Evolutionary conservation across 371 early-diverging fungal species (phyloP), one percentile per base, ranked within the genome.

Genomic region (Thermomucor indicae-seudaticae): DNA sequence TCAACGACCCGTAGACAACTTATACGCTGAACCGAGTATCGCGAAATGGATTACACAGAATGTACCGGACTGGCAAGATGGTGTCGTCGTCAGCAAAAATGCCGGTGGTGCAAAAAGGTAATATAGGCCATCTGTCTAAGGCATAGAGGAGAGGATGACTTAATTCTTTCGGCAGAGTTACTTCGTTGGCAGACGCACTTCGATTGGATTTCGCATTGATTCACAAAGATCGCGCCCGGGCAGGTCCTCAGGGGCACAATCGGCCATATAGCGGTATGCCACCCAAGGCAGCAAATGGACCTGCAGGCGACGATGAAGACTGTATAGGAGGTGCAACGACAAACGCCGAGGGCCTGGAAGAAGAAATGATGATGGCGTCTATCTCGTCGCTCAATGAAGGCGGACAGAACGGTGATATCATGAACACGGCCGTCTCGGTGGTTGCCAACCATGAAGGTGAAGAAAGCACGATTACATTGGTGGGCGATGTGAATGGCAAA

Each of bases 21-120:
- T 98, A 43, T 86, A 89, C 45, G 95, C 96, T 29, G 95, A 96
- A 65, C 97, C 98, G 29, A 82, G 83, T 22, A 84, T 96, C 51
- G 87, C 88, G 46, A 84, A 88, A 60, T 96, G 92, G 89, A 91
- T 97, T 52, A 70, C 68, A n/a, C 89, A 89, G 49, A 67, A 81
- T 57, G 85, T 91, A 27, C 79, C 86, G 24, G 82, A 90, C 47
- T 85, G 88, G 71, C 60, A 74, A 53, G 72, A 82, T 41, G 92
- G 87, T 50, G 95, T 95, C 10, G 89, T 96, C 20, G 92, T 97
- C 24, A 85, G 89, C 57, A 96, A 96, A 79, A 96, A 97, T 67
- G 93, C 97, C n/a, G 97, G 98, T 49, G 96, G 95, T 30, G 92
- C 95, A 58, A 95, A 96, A 76, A 84, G 96, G 92, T 89, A 73